Base-by-base conservation (phyloP, 2,329 filamentous ascomycete species). In the Cordyceps pruinosa region DNA sequence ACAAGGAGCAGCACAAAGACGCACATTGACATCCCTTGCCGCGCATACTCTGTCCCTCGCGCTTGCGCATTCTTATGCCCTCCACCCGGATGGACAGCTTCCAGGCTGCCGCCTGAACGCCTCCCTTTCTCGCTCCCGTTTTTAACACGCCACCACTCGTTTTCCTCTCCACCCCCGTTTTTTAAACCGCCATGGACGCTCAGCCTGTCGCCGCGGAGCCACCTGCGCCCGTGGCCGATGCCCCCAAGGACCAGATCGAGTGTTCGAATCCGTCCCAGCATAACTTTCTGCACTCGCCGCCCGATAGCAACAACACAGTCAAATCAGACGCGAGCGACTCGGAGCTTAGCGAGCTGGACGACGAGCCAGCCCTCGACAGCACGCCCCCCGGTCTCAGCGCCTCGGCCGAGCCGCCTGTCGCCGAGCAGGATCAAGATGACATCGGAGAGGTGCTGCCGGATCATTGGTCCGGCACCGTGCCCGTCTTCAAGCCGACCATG, bases 401-500 rank as follows among this genome's bases (percentile, higher is more conserved):
- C 46, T 34, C 60, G 54, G 32, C 55, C 64, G 69, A 52, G 66
- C 69, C 55, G 57, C 56, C 52, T 42, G 62, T 66, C 45, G 54
- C 63, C 30, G 59, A 66, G 10, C 68, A 71, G 15, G 62, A 78
- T 41, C 76, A 79, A 56, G 81, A 83, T 47, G 87, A 90, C 64
- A 86, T 89, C 64, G 88, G 88, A 63, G 89, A 94, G 55, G 81
- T 96, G 56, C 77, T 86, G 47, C 93, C 93, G 1, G 90, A 92
- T 68, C 87, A 96, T 71, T 97, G 90, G 77, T 96, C 90, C 68
- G 92, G 91, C 61, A 89, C 85, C 61, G 88, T 99, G 35, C 93
- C 94, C 9, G 88, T 99, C 60, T 99, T 99, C 75, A 93, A 87
- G 72, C 94, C 94, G 72, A 93, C 88, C 59, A 96, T 97, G 90